Conservation (phyloP, 2,329 filamentous ascomycete species). For the Pseudopithomyces maydicus region DNA sequence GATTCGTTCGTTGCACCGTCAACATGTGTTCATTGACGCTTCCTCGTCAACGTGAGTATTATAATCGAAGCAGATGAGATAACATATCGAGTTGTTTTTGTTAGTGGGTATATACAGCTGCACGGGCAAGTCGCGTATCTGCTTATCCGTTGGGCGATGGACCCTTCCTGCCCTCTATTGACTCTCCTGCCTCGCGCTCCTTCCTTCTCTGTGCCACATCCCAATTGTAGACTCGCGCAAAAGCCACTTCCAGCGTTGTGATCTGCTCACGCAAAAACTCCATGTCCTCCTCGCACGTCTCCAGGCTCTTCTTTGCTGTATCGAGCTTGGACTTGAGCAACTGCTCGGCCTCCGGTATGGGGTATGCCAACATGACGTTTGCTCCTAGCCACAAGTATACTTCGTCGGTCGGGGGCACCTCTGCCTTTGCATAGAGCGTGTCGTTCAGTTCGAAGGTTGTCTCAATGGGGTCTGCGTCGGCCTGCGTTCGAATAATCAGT, state of each 20-base stretch:
- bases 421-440: constrained; percentile 88
- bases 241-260: constrained; percentile 95
- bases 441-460: constrained; percentile 97
- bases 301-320: constrained; percentile 77
- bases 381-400: constrained; percentile 98
- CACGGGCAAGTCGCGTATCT: not conserved
- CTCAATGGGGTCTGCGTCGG: constrained; percentile 71
- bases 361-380: constrained; percentile 97
- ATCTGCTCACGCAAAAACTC: constrained; percentile 97
- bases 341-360: constrained; percentile 81
- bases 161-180: constrained; percentile 48
- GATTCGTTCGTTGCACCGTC: too few species aligned
- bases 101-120: not conserved
- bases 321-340: constrained; percentile 78
- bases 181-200: constrained; percentile 69
- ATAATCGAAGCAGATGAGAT: not conserved
- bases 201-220: constrained; percentile 95
- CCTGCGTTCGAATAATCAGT: constrained; percentile 29
- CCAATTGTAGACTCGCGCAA: constrained; percentile 98
- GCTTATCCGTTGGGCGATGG: constrained; percentile 26
- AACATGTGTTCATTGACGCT: too few species aligned
- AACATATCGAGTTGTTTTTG: not conserved
- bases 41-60: too few species aligned
- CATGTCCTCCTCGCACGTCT: constrained; percentile 93
- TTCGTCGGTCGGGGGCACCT: constrained; percentile 81